Conservation (phyloP, 768 basidiomycete genomes). For the Imleria badia region DNA sequence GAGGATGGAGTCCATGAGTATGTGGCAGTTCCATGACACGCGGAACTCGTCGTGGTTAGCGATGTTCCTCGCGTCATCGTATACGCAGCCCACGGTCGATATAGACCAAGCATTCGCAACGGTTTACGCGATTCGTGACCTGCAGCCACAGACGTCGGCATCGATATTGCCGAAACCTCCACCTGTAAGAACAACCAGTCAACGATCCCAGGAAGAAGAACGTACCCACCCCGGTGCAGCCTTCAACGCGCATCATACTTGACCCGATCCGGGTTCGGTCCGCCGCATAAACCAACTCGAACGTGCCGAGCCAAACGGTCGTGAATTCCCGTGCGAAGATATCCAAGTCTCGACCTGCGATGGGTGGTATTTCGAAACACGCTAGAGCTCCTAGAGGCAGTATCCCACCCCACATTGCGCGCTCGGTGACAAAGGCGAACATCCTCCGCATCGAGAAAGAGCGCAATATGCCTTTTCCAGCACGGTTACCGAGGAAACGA, state of each 20-base stretch:
- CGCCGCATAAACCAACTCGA: too few relatives aligned
- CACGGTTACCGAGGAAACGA: neutral
- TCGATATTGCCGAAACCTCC: neutral
- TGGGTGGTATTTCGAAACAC: neutral
- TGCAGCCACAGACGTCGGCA: neutral
- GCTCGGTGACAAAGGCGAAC: conserved; percentile 30
- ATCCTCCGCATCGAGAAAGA: conserved; percentile 26
- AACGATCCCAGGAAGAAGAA: neutral
- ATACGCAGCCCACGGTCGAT: neutral
- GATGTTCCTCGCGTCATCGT: neutral
- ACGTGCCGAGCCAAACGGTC: neutral
- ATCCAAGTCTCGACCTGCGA: conserved; percentile 2
- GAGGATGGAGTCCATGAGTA: too few relatives aligned
- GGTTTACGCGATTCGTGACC: neutral
- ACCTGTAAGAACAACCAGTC: neutral
- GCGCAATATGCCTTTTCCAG: conserved; percentile 13
- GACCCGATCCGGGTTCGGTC: conserved; percentile 1
- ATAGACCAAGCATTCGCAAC: neutral
- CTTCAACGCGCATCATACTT: neutral
- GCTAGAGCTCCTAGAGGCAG: conserved; percentile 29
- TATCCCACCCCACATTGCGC: conserved; percentile 31
- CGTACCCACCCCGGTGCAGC: neutral
- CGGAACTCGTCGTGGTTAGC: conserved; percentile 9
- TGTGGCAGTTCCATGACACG: too few relatives aligned
- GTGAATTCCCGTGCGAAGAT: neutral